Base-by-base conservation (phyloP, 345 rosid species). In the Rhodomyrtus tomentosa region DNA sequence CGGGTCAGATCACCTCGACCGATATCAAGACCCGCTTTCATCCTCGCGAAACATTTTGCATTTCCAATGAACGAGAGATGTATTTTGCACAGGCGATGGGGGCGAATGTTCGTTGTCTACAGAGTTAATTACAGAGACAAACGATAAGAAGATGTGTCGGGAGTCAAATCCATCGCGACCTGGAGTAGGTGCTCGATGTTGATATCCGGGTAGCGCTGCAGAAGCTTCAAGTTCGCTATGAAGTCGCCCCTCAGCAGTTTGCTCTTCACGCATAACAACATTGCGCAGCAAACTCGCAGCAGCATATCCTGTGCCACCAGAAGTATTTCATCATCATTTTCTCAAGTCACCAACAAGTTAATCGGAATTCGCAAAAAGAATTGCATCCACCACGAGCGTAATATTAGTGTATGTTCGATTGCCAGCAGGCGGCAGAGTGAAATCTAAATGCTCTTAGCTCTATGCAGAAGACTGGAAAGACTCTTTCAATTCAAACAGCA, bases 231-330 rank as follows among this genome's bases (percentile, higher is more conserved):
- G 91, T 94, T 94, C 9, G 92, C 92, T 36, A 86, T 89, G 86
- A 94, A 93, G 87, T 94, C 97, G 55, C 94, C 95, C 18, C 81
- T 86, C 83, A 94, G 79, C 18, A 94, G 88, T 85, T 87, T 89
- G 86, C 88, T 91, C 89, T 89, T 93, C 84, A 90, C 81, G 56
- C 94, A 92, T 82, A 94, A 38, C 84, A 93, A 82, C 97, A 94
- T 94, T 50, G 93, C 93, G 59, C 97, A 94, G 84, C 97, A 94
- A 50, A 92, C 91, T 21, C 94, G 85, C 81, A 92, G 84, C 86
- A 94, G 95, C 97, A 92, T 93, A 84, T 94, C 93, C 95, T 94
- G 93, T 51, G 15, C 59, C 92, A 85, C 53, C 38, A n/a, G 32
- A 80, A 14, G 72, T 22, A 32, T 52, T 51, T 38, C 49, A 59